These are phyloP conservation scores for Pinus albicaulis DNA, from an alignment of 75 land plant genomes.

Conservation along the genomic window DNA sequence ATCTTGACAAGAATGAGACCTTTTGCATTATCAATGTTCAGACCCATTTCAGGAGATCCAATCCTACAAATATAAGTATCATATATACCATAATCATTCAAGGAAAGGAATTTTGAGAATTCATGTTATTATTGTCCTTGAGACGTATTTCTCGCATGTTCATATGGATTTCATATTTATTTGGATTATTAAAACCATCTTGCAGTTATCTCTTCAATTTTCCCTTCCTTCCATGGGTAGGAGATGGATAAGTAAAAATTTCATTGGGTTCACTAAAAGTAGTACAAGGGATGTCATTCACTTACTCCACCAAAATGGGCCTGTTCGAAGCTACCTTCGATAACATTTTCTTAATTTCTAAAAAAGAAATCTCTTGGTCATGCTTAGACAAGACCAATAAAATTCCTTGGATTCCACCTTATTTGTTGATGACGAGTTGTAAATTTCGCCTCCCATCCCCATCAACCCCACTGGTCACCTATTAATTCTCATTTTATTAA, in stretches of 20 bases:
- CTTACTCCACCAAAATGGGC: conserved; percentile 90
- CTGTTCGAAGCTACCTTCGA: conserved; percentile 90
- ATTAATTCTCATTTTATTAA: background rate
- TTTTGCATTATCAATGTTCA: conserved; percentile 1
- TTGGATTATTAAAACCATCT: background rate
- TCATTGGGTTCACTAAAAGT: conserved; percentile 70
- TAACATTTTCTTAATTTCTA: conserved; percentile 69
- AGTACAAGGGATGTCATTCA: conserved; percentile 96
- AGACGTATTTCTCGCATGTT: conserved; percentile 1
- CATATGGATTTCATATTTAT: background rate
- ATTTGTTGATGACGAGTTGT: conserved; percentile 90
- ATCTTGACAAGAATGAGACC: background rate
- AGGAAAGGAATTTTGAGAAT: background rate
- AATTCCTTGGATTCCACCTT: conserved; percentile 74
- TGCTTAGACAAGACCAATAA: conserved; percentile 38
- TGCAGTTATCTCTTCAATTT: conserved; percentile 8
- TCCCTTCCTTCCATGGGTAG: conserved; percentile 23
- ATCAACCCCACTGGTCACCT: conserved; percentile 8
- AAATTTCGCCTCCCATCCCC: conserved; percentile 55
- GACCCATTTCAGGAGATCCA: background rate
- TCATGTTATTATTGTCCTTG: conserved; percentile 9
- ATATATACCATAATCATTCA: background rate
- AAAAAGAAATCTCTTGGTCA: conserved; percentile 45
- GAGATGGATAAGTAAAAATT: conserved; percentile 12
- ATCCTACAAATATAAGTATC: background rate